These are phyloP conservation scores for Peribolospora kevripleyi DNA, from an alignment of 768 basidiomycete genomes.

Conservation along the genomic window DNA sequence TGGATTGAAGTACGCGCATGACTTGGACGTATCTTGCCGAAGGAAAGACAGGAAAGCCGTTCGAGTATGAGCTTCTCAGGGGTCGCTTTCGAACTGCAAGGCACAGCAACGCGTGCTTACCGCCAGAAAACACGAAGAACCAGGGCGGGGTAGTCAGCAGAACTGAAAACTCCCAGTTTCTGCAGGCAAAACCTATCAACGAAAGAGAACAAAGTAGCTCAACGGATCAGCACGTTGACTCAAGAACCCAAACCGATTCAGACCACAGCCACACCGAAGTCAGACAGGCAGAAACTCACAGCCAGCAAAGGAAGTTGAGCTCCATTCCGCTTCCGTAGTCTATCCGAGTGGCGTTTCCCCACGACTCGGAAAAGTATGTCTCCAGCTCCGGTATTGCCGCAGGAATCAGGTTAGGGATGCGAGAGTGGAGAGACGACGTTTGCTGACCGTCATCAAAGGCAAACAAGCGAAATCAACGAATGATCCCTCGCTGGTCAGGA, in stretches of 20 bases:
- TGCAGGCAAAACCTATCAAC: constrained; percentile 48
- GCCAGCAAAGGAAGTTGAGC: constrained; percentile 85
- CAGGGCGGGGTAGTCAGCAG: constrained; percentile 42
- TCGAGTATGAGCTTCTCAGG: no score
- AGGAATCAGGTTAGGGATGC: constrained; percentile 32
- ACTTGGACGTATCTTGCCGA: constrained; percentile 33
- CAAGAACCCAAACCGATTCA: neutral
- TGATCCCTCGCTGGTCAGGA: no score
- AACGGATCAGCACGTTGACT: neutral
- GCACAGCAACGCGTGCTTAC: constrained; percentile 11
- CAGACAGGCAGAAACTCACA: constrained; percentile 31
- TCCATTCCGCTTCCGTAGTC: constrained; percentile 99
- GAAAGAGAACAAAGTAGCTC: neutral
- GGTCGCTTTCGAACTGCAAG: no score
- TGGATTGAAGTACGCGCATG: constrained; percentile 64
- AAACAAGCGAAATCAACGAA: neutral
- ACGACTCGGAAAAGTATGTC: constrained; percentile 58
- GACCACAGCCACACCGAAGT: constrained; percentile 46
- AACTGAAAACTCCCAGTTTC: constrained; percentile 31
- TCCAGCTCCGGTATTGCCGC: constrained; percentile 44
- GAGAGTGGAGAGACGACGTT: constrained; percentile 33
- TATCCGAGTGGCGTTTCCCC: constrained; percentile 76
- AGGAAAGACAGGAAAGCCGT: neutral
- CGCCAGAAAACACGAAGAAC: constrained; percentile 76
- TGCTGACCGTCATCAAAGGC: constrained; percentile 20